These are phyloP conservation scores for Silene latifolia DNA, from an alignment of 148 eudicot species.

Conservation along the genomic window DNA sequence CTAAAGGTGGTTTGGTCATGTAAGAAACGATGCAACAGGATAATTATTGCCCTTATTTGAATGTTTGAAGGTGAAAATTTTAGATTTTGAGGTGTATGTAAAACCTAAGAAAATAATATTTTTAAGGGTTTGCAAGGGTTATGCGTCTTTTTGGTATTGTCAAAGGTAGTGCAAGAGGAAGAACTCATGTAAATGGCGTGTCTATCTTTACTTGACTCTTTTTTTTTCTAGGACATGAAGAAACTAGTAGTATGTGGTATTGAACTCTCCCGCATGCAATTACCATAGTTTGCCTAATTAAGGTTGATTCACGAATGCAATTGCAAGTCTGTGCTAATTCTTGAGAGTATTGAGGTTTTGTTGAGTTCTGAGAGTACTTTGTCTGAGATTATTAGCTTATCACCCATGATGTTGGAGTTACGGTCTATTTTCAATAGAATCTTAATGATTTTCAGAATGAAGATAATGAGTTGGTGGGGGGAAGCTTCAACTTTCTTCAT, in stretches of 20 bases:
- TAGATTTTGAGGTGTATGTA: no score
- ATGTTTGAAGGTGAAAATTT: no score
- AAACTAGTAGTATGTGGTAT: not conserved
- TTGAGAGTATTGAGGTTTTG: conserved; percentile 1
- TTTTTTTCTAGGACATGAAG: not conserved
- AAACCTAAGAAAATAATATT: no score
- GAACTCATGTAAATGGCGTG: no score
- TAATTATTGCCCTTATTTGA: no score
- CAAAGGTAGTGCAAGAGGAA: no score
- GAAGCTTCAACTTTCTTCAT: not conserved
- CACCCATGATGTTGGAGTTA: not conserved
- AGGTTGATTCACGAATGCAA: not conserved
- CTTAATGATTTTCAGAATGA: not conserved
- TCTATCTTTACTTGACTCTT: no score
- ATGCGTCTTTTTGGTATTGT: no score
- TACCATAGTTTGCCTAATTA: not conserved
- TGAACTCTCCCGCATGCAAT: not conserved
- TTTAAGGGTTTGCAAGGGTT: no score
- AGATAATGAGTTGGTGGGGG: not conserved
- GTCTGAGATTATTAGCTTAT: not conserved
- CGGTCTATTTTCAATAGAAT: not conserved
- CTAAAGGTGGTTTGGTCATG: no score
- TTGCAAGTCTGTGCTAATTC: not conserved
- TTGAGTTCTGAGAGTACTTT: not conserved
- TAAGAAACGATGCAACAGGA: no score